phyloP scores from a whole-genome alignment of 2,329 filamentous ascomycete genomes.

The Hypoxylon sp. region DNA sequence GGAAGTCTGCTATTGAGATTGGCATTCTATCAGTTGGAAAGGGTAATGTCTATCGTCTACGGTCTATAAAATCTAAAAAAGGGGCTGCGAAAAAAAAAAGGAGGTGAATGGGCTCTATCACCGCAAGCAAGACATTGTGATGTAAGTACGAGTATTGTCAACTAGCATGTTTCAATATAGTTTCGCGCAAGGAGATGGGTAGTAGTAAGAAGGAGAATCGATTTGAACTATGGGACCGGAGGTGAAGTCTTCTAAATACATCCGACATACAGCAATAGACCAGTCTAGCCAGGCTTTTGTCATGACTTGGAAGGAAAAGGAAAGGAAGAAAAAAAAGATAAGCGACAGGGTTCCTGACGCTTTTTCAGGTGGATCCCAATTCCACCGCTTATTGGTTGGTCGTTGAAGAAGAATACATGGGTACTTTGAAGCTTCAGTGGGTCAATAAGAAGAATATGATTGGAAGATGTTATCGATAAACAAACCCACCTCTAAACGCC shows the following conservation, averaged over 20 bases:
- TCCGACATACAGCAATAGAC: too few species aligned
- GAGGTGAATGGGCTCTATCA: constrained; percentile 21
- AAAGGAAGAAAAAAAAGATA: constrained; percentile 13
- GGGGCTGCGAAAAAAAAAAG: constrained; percentile 8
- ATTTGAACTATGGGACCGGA: too few species aligned
- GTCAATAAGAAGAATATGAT: constrained; percentile 1
- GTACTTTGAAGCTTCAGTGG: neutral
- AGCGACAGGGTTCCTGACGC: constrained; percentile 10
- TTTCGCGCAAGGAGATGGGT: too few species aligned
- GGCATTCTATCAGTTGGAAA: constrained; percentile 40
- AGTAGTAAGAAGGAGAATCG: too few species aligned
- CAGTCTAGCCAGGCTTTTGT: too few species aligned
- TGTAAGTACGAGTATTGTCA: constrained; percentile 8
- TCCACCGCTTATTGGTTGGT: neutral
- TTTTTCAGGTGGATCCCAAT: too few species aligned
- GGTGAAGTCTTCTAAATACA: too few species aligned
- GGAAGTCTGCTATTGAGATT: constrained; percentile 67
- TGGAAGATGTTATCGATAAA: constrained; percentile 41
- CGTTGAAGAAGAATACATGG: neutral
- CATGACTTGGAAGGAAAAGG: constrained; percentile 6
- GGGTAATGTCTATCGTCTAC: constrained; percentile 11
- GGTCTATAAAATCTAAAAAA: constrained; percentile 18
- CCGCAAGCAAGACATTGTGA: constrained; percentile 25
- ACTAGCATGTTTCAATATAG: too few species aligned
- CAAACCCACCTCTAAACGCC: too few species aligned